A percentile compares a stretch with the other conserved stretches of the same genome.
Conservation (phyloP, 1,284 basidiomycete genomes). For the Sanguinoderma infundibulare region DNA sequence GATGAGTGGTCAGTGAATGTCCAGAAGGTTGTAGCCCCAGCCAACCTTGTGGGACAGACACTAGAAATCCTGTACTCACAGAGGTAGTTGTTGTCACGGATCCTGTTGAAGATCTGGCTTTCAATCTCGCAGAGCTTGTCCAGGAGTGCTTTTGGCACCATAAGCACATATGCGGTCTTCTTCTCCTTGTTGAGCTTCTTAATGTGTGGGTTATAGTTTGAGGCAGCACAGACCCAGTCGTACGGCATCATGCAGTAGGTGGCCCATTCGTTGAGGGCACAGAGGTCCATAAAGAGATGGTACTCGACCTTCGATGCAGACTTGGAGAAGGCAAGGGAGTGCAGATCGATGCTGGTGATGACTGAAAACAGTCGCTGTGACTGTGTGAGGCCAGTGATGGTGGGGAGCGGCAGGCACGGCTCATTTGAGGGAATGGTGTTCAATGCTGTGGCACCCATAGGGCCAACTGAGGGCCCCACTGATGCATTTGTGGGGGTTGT, state of each 20-base stretch:
- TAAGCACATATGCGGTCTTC: background rate
- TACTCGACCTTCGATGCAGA: background rate
- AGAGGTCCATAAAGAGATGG: conserved; percentile 20
- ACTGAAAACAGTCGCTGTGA: background rate
- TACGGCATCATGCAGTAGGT: conserved; percentile 12
- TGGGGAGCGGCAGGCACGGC: background rate
- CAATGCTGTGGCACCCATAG: no score
- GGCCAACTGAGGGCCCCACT: no score
- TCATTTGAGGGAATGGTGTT: background rate
- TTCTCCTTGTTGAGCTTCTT: background rate
- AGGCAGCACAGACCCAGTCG: conserved; percentile 13
- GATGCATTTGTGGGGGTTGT: no score
- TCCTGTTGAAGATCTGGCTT: background rate
- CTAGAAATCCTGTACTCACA: no score
- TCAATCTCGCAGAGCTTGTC: background rate
- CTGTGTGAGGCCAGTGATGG: background rate
- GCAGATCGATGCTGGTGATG: background rate
- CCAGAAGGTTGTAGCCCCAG: background rate
- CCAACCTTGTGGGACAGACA: no score
- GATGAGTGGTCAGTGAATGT: background rate
- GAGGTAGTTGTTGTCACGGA: background rate
- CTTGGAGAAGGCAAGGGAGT: background rate
- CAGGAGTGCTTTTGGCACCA: background rate
- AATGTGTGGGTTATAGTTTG: background rate
- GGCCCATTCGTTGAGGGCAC: conserved; percentile 5